Conservation (phyloP, 805 yeast genomes). For the Alloascoidea hylecoeti region DNA sequence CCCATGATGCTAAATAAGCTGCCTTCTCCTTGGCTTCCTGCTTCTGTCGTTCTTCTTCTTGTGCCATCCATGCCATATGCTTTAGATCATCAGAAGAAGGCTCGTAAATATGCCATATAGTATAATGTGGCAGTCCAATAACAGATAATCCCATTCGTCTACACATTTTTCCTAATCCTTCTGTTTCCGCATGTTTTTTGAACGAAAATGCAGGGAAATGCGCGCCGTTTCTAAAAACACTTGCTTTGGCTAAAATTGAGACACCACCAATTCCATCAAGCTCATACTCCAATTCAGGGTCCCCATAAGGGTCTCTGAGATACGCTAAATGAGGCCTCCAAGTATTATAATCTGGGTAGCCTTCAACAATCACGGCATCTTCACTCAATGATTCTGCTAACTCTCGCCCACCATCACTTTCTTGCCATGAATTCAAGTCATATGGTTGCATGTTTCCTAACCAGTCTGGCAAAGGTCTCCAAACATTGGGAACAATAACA, state of each 20-base stretch:
- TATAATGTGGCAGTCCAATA: constrained; percentile 87
- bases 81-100: constrained; percentile 85
- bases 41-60: constrained; percentile 53
- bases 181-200: constrained; percentile 95
- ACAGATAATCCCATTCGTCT: constrained; percentile 80
- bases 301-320: constrained; percentile 88
- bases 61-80: constrained; percentile 79
- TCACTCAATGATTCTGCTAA: constrained; percentile 49
- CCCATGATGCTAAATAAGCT: constrained; percentile 61
- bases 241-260: constrained; percentile 77
- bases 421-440: constrained; percentile 95
- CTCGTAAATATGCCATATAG: constrained; percentile 94
- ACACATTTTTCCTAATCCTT: constrained; percentile 75
- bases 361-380: constrained; percentile 95
- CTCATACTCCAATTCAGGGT: constrained; percentile 84
- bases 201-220: constrained; percentile 96
- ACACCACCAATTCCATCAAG: constrained; percentile 98
- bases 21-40: constrained; percentile 51
- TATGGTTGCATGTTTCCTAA: constrained; percentile 88
- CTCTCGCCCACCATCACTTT: constrained; percentile 53
- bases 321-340: constrained; percentile 98
- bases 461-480: constrained; percentile 94
- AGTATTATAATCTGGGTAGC: constrained; percentile 92
- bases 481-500: constrained; percentile 92
- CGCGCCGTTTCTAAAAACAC: constrained; percentile 75